phyloP scores from a whole-genome alignment of 768 basidiomycete genomes.

The Panellus pusillus region DNA sequence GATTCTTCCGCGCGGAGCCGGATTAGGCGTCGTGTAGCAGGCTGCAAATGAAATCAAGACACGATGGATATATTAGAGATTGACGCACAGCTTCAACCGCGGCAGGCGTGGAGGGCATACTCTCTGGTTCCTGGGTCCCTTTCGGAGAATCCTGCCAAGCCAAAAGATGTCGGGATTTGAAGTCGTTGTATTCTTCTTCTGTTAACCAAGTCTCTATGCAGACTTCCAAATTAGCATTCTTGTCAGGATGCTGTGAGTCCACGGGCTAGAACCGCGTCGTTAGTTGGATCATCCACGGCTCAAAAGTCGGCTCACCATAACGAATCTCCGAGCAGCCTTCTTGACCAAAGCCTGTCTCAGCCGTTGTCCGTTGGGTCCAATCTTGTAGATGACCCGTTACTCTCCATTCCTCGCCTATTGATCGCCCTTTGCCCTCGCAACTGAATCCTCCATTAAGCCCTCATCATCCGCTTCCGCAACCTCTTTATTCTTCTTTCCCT shows the following conservation, averaged over 20 bases:
- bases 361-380: slow-evolving; percentile 67
- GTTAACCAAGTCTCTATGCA: slow-evolving; percentile 80
- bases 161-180: slow-evolving; percentile 58
- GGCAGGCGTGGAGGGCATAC: slow-evolving; percentile 37
- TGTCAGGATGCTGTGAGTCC: slow-evolving; percentile 79
- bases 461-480: slow-evolving; percentile 34
- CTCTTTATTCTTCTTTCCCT: slow-evolving; percentile 44
- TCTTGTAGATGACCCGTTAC: slow-evolving; percentile 66
- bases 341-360: slow-evolving; percentile 71
- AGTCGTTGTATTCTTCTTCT: slow-evolving; percentile 68
- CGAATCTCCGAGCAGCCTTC: slow-evolving; percentile 66
- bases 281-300: background rate
- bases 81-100: slow-evolving; percentile 16
- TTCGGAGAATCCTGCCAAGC: slow-evolving; percentile 68
- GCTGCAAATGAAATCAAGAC: slow-evolving; percentile 3
- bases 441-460: slow-evolving; percentile 41
- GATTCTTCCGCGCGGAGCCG: slow-evolving; percentile 47
- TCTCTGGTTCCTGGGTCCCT: slow-evolving; percentile 40
- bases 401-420: slow-evolving; percentile 76
- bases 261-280: slow-evolving; percentile 50
- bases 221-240: slow-evolving; percentile 62
- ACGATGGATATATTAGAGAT: background rate
- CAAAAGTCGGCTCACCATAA: slow-evolving; percentile 56
- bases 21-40: slow-evolving; percentile 14
- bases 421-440: slow-evolving; percentile 54